A percentile compares a stretch with the other conserved stretches of the same genome.
Evolutionary conservation across 306 rosid species (phyloP).

Genomic region (Psophocarpus tetragonolobus): DNA sequence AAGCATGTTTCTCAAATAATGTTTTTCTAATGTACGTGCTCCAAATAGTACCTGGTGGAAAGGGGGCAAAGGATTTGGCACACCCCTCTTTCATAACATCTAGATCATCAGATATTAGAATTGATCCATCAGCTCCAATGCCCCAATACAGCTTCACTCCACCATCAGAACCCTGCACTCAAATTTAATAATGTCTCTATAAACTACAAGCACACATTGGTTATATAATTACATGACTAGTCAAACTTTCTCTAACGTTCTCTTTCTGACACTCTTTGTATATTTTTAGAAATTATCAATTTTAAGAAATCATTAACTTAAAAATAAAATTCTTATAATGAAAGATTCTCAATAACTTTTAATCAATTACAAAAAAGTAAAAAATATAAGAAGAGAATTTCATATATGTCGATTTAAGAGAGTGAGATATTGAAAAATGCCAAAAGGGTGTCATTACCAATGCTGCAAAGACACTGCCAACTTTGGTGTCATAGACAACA

Average conservation of each 20-base stretch:
- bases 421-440: background rate
- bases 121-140: slow-evolving; percentile 82
- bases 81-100: slow-evolving; percentile 79
- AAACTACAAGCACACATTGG: background rate
- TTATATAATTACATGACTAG: background rate
- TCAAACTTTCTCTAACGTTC: too few species aligned
- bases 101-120: slow-evolving; percentile 80
- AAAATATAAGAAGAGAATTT: too few species aligned
- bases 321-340: too few species aligned
- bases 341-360: too few species aligned
- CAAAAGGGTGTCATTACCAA: slow-evolving; percentile 38
- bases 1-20: too few species aligned
- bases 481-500: slow-evolving; percentile 83
- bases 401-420: background rate
- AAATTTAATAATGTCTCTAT: background rate
- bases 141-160: slow-evolving; percentile 88
- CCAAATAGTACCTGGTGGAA: slow-evolving; percentile 60
- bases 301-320: too few species aligned
- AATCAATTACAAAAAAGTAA: too few species aligned
- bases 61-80: slow-evolving; percentile 90
- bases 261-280: too few species aligned
- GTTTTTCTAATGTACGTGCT: too few species aligned
- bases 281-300: too few species aligned
- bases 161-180: slow-evolving; percentile 77
- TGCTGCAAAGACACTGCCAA: slow-evolving; percentile 78